phyloP scores from a whole-genome alignment of 441 rosid genomes.

The Manihot esculenta region DNA sequence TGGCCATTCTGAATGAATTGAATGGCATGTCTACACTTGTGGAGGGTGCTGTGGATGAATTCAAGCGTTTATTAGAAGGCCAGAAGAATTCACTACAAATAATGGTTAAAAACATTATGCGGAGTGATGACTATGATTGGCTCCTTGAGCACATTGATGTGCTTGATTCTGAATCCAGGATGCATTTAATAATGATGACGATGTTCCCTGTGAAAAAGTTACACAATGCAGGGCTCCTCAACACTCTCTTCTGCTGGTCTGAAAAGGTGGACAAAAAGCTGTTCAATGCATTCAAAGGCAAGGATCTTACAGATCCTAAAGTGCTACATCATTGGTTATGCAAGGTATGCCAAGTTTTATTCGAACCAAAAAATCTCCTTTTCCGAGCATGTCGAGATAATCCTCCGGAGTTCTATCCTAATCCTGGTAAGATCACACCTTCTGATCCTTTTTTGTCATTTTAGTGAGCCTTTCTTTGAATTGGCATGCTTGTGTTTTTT shows the following conservation, averaged over 20 bases:
- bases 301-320: conserved; percentile 50
- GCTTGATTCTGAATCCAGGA: background rate
- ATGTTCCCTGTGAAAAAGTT: background rate
- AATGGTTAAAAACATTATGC: no score
- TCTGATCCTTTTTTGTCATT: no score
- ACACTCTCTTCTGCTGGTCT: background rate
- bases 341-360: conserved; percentile 58
- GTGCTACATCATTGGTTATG: conserved; percentile 71
- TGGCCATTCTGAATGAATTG: no score
- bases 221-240: background rate
- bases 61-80: background rate
- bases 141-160: background rate
- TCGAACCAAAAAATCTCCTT: conserved; percentile 49
- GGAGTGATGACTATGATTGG: no score
- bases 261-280: background rate
- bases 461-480: no score
- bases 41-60: background rate
- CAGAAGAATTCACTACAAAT: no score
- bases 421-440: no score
- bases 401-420: no score
- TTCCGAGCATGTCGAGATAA: conserved; percentile 60
- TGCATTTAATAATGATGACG: background rate
- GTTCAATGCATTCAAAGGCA: background rate
- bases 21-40: background rate
- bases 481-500: no score